Evolutionary conservation across 148 eudicot species (phyloP), one percentile per base, ranked within the genome.

Genomic region (Rhododendron ovatum): DNA sequence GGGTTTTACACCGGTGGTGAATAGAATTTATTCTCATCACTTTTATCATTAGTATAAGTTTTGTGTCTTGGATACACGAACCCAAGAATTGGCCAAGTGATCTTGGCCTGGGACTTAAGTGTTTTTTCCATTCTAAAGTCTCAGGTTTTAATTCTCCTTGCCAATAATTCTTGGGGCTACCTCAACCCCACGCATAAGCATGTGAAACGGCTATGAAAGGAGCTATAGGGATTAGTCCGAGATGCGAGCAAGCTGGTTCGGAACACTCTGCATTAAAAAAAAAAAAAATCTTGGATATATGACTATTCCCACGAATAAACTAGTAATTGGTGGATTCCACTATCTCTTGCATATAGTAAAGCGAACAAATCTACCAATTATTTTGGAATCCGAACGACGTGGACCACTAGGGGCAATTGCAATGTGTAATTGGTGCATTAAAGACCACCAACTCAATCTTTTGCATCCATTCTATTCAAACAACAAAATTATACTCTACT

Each of bases 1-100:
- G 8, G 0, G 0, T 41, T 48, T 48, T 48, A 48, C 13, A 48
- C 51, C 13, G 1, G 45, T 7, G 8, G 0, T 6, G 0, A 0
- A 41, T 41, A 5, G 1, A 41, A 41, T 41, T 41, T 41, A 41
- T 41, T 41, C 45, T 41, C 45, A 6, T 41, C 45, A 41, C 45
- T 5, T 41, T 41, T 41, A 41, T 41, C 45, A 41, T 41, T 41
- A 41, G 45, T 41, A 41, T 41, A 48, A 57, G 7, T 57, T 57
- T 18, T 18, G 7, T 1, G 24, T 57, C 63, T 57, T 57, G 20
- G 63, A 18, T 57, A 57, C 3, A 41, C 5, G 45, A 41, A 41
- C 1, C 7, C 7, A 41, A 7, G 7, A 41, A 41, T 41, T 41
- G 8, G 43, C 43, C 7, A 5, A 5, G 7, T 41, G 7, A 1